phyloP scores from a whole-genome alignment of 2,329 filamentous ascomycete species.

The Paracorniculantispora psalliotae region DNA sequence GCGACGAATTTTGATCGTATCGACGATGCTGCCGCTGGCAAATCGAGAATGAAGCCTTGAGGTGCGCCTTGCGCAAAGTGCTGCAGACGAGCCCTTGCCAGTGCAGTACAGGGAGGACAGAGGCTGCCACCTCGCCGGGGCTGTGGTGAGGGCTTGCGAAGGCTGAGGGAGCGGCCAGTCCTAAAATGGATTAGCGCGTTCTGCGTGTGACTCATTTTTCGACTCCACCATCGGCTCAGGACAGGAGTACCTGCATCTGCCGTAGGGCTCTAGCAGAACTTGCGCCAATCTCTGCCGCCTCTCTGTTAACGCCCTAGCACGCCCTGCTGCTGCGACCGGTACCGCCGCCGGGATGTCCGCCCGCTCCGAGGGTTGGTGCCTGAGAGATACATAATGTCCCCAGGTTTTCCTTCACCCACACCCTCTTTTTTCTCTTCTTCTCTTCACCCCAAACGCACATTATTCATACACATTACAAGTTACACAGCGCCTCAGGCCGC shows the following conservation, averaged over 20 bases:
- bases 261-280: conserved; percentile 1
- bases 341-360: conserved; percentile 15
- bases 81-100: neutral
- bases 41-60: neutral
- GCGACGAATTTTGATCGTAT: neutral
- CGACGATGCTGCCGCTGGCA: neutral
- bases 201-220: conserved; percentile 12
- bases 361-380: conserved; percentile 33
- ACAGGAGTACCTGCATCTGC: neutral
- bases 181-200: neutral
- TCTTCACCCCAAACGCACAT: conserved; percentile 28
- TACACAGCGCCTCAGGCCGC: conserved; percentile 33
- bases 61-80: neutral
- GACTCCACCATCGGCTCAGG: neutral
- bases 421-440: conserved; percentile 30
- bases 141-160: neutral
- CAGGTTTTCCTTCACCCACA: conserved; percentile 20
- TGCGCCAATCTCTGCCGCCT: neutral
- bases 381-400: conserved; percentile 42
- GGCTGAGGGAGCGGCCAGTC: conserved; percentile 12
- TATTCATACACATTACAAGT: conserved; percentile 29
- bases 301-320: neutral
- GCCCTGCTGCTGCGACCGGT: conserved; percentile 5
- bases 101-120: neutral
- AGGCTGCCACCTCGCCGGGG: neutral